These are phyloP conservation scores for Pseudisothecium myosuroides DNA, from an alignment of 225 moss, liverwort and hornwort species.

Conservation along the genomic window DNA sequence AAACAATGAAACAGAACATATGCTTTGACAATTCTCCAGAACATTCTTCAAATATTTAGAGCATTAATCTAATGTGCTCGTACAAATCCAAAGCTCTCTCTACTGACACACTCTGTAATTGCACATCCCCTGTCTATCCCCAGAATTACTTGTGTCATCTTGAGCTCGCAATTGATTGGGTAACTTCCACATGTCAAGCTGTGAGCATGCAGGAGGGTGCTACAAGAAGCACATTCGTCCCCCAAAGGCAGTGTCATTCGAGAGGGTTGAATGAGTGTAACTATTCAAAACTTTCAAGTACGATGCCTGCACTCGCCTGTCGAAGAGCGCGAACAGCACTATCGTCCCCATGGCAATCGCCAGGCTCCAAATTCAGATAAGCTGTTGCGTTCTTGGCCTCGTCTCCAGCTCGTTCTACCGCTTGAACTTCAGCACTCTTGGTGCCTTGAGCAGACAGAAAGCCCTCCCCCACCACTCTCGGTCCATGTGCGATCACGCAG, in stretches of 20 bases:
- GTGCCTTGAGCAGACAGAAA: constrained; percentile 86
- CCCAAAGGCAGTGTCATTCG: not conserved
- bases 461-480: constrained; percentile 75
- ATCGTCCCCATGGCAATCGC: constrained; percentile 88
- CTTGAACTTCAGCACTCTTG: constrained; percentile 79
- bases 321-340: constrained; percentile 57
- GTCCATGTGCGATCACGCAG: constrained; percentile 78
- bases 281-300: not conserved
- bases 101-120: not conserved
- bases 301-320: constrained; percentile 20
- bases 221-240: not conserved
- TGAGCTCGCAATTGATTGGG: not conserved
- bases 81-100: not conserved
- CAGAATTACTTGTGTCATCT: not conserved
- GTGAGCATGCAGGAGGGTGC: not conserved
- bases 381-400: constrained; percentile 54
- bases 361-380: constrained; percentile 89
- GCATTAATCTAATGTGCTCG: not conserved
- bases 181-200: not conserved
- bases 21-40: not conserved
- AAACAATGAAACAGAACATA: not conserved
- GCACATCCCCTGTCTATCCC: not conserved
- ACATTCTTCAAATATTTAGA: not conserved
- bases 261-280: not conserved
- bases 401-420: constrained; percentile 69